Conservation (phyloP, 1,284 basidiomycete species). For the Kwoniella shivajii region DNA sequence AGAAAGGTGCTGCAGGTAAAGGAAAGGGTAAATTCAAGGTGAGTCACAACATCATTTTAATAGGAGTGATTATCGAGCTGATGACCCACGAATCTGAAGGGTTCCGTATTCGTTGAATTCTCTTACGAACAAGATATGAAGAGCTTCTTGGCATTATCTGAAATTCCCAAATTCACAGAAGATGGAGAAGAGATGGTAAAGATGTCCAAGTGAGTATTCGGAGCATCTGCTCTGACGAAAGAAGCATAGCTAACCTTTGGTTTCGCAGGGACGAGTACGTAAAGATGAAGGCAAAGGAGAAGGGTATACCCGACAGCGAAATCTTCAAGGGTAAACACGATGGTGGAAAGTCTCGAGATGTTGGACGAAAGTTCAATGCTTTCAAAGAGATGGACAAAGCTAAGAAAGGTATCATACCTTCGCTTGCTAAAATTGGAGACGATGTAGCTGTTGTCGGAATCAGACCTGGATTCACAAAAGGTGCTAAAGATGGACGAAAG, state of each 20-base stretch:
- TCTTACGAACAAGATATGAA: constrained; percentile 70
- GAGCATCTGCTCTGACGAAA: too few relatives aligned
- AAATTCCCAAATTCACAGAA: constrained; percentile 75
- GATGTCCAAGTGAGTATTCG: constrained; percentile 76
- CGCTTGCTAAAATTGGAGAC: constrained; percentile 45
- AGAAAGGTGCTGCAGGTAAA: constrained; percentile 29
- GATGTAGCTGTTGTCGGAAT: constrained; percentile 46
- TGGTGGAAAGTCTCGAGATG: constrained; percentile 4
- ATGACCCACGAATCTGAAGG: constrained; percentile 58
- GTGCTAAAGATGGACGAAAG: constrained; percentile 27
- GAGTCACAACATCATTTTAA: not conserved
- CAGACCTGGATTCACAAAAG: constrained; percentile 14
- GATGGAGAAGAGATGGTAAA: constrained; percentile 66
- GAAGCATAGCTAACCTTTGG: not conserved
- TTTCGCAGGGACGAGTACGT: constrained; percentile 76
- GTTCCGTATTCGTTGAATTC: constrained; percentile 92
- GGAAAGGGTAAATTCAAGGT: constrained; percentile 44
- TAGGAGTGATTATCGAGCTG: not conserved
- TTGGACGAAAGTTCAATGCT: constrained; percentile 69
- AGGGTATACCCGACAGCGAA: constrained; percentile 63
- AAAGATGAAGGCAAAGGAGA: constrained; percentile 96
- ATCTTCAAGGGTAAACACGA: constrained; percentile 13
- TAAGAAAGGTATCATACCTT: constrained; percentile 41
- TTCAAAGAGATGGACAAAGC: constrained; percentile 75
- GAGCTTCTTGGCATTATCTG: constrained; percentile 75